Conservation (phyloP, 2,329 filamentous ascomycete genomes). For the Cryphonectria japonica region DNA sequence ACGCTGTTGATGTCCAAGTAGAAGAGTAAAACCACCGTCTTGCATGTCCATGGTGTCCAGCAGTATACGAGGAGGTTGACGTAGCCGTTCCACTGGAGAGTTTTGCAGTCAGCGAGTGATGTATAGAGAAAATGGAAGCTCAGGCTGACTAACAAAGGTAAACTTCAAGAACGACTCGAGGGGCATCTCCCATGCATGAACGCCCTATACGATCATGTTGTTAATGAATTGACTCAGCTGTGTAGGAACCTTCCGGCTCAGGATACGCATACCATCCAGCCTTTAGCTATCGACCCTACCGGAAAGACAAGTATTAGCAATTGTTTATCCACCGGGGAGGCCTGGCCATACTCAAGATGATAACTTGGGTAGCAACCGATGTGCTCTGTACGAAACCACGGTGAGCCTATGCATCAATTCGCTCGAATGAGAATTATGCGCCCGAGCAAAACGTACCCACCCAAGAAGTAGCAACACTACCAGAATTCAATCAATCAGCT, state of each 20-base stretch:
- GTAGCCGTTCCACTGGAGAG: background rate
- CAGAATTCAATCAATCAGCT: background rate
- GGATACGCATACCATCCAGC: background rate
- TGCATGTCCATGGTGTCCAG: conserved; percentile 2
- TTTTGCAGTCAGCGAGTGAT: background rate
- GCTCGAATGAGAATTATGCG: background rate
- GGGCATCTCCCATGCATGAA: conserved; percentile 1
- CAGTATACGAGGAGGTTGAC: conserved; percentile 7
- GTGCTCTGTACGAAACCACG: background rate
- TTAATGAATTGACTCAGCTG: background rate
- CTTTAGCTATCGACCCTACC: conserved; percentile 1
- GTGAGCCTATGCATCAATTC: background rate
- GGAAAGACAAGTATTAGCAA: background rate
- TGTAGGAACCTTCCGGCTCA: background rate
- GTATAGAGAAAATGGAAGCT: background rate
- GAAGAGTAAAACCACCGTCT: background rate
- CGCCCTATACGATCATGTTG: background rate
- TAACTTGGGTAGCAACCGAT: background rate
- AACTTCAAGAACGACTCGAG: background rate
- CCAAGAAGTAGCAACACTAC: background rate
- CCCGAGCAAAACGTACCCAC: background rate
- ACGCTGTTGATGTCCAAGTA: conserved; percentile 2
- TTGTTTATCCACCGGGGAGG: background rate
- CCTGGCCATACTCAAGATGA: background rate
- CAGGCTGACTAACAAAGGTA: background rate